phyloP scores from a whole-genome alignment of 768 basidiomycete species.

The Hydnomerulius pinastri region DNA sequence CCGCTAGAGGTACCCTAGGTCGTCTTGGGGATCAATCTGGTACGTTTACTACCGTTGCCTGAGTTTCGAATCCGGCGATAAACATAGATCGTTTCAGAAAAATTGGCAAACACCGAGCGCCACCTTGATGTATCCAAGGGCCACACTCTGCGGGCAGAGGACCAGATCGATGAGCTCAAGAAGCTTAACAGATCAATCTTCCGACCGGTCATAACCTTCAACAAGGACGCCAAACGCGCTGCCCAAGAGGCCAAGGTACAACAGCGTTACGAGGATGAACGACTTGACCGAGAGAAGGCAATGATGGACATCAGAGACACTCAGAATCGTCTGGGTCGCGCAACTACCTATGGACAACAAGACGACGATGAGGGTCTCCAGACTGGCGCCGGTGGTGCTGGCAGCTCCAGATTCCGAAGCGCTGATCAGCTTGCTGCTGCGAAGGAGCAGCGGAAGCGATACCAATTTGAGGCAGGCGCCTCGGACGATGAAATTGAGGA shows the following conservation, averaged over 20 bases:
- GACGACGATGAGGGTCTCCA: slow-evolving; percentile 45
- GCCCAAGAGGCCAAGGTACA: slow-evolving; percentile 85
- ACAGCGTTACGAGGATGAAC: slow-evolving; percentile 86
- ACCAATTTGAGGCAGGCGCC: slow-evolving; percentile 87
- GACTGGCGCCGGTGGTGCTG: slow-evolving; percentile 35
- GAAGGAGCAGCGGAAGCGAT: slow-evolving; percentile 77
- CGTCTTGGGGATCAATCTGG: slow-evolving; percentile 94
- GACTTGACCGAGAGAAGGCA: slow-evolving; percentile 78
- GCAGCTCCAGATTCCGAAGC: slow-evolving; percentile 44
- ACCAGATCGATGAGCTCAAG: slow-evolving; percentile 92
- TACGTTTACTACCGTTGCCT: slow-evolving; percentile 35
- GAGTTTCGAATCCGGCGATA: slow-evolving; percentile 2
- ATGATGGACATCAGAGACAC: slow-evolving; percentile 86
- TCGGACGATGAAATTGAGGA: slow-evolving; percentile 96
- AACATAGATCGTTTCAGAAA: slow-evolving; percentile 46
- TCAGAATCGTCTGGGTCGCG: slow-evolving; percentile 81
- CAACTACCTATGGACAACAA: slow-evolving; percentile 59
- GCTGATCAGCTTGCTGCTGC: slow-evolving; percentile 52
- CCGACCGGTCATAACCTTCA: slow-evolving; percentile 86
- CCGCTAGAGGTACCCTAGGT: slow-evolving; percentile 78
- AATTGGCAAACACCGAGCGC: slow-evolving; percentile 91
- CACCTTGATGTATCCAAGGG: slow-evolving; percentile 92
- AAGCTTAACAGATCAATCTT: slow-evolving; percentile 95
- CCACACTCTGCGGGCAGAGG: slow-evolving; percentile 84
- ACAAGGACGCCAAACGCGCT: slow-evolving; percentile 88